phyloP scores from a whole-genome alignment of 2,329 filamentous ascomycete genomes.

The Coleophoma cylindrospora region DNA sequence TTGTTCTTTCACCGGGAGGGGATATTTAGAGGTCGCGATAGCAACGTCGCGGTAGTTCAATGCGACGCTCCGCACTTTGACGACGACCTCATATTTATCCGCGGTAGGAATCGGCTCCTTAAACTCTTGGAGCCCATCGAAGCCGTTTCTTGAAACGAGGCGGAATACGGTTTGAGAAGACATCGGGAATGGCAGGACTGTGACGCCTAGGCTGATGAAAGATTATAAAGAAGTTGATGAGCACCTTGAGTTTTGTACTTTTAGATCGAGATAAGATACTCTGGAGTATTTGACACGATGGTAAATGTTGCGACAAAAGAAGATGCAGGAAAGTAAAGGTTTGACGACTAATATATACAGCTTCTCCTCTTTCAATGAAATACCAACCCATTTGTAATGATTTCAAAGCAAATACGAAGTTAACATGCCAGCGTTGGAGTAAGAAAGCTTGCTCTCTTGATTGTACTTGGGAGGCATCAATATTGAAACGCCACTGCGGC shows the following conservation, averaged over 20 bases:
- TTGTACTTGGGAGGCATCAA: not conserved
- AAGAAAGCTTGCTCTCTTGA: not conserved
- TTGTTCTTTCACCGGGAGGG: conserved; percentile 25
- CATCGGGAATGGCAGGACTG: conserved; percentile 2
- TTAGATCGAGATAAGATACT: not conserved
- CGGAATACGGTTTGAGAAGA: conserved; percentile 11
- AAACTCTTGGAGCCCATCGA: conserved; percentile 16
- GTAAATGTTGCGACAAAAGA: not conserved
- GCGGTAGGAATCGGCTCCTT: conserved; percentile 21
- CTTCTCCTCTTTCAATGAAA: not conserved
- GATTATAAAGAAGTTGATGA: not conserved
- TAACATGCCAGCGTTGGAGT: not conserved
- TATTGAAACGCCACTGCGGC: not conserved
- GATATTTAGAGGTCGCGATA: conserved; percentile 25
- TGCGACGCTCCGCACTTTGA: conserved; percentile 24
- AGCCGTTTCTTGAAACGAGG: conserved; percentile 1
- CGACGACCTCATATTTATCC: conserved; percentile 22
- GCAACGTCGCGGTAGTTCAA: conserved; percentile 31
- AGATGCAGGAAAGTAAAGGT: not conserved
- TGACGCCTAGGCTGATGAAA: not conserved
- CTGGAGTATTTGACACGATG: not conserved
- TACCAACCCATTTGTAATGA: too few relatives aligned
- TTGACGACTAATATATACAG: not conserved
- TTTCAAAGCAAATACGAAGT: too few relatives aligned
- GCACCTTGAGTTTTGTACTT: not conserved